phyloP scores from a whole-genome alignment of 1,284 basidiomycete species.

The Mycena sp. region DNA sequence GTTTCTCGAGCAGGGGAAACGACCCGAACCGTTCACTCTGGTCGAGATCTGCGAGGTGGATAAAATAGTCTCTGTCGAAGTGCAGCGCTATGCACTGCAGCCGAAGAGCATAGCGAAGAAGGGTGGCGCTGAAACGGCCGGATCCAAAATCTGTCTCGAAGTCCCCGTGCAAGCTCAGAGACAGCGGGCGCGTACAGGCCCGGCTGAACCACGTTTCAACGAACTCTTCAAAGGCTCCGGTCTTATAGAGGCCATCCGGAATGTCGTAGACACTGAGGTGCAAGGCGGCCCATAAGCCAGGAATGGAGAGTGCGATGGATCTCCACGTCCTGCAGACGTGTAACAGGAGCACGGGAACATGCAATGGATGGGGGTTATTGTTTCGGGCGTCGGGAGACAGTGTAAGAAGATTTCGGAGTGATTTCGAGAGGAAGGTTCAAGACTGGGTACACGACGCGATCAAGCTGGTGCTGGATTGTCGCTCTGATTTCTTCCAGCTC shows the following conservation, averaged over 20 bases:
- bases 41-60: background rate
- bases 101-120: background rate
- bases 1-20: background rate
- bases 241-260: background rate
- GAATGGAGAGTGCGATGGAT: constrained; percentile 3
- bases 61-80: background rate
- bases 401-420: constrained; percentile 4
- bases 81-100: background rate
- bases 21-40: background rate
- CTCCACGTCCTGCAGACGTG: constrained; percentile 12
- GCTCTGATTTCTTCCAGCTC: background rate
- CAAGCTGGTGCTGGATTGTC: too few relatives aligned
- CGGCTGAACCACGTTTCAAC: background rate
- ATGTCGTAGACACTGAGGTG: background rate
- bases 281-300: background rate
- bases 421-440: constrained; percentile 2
- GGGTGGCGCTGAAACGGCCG: background rate
- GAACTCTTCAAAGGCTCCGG: background rate
- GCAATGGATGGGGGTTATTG: too few relatives aligned
- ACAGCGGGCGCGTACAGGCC: background rate
- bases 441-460: background rate
- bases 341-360: background rate
- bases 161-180: background rate
- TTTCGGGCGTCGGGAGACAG: background rate
- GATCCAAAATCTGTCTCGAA: background rate